Evolutionary conservation across 2,329 filamentous ascomycete species (phyloP), one percentile per base, ranked within the genome.

Genomic region (Penicillium palitans): DNA sequence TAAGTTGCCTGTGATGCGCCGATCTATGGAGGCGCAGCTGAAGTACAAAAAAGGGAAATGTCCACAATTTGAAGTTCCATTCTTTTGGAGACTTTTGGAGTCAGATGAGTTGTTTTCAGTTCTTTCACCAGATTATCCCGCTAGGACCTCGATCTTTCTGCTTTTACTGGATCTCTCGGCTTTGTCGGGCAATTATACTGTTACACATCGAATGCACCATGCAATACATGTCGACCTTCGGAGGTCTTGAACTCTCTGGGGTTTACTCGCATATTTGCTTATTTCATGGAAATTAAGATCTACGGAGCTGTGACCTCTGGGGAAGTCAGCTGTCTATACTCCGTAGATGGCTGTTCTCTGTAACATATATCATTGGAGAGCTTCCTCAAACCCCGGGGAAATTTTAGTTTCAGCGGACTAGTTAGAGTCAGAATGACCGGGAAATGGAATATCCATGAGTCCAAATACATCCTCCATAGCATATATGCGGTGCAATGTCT

Each of bases 191-290:
- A 8, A 24, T 35, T 55, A 42, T 24, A n/a, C 9, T 46, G 55
- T 54, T 52, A 52, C 47, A 40, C 50, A 31, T 58, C 29, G 19
- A 35, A 52, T 44, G 9, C 33, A 49, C 29, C 13, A 39, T 5
- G 19, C 40, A 45, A 35, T 24, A 24, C n/a, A 40, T 40, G 31
- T 29, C 24, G 5, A 37, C 21, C 31, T 49, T 41, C 10, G 13
- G 15, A 39, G 27, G 25, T 17, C 9, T 48, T n/a, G n/a, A 31
- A 10, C 13, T 50, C 8, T 42, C 15, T 35, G 5, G 8, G 4
- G 12, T 29, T 19, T 17, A 13, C 10, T 25, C 15, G 9, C 19
- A 4, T 21, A 17, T 52, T 56, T 52, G 31, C 31, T 49, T 39
- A 17, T 52, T 44, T n/a, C 17, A 25, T 10, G 3, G 6, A 29